phyloP scores from a whole-genome alignment of 306 rosid species.

The Corylus heterophylla region DNA sequence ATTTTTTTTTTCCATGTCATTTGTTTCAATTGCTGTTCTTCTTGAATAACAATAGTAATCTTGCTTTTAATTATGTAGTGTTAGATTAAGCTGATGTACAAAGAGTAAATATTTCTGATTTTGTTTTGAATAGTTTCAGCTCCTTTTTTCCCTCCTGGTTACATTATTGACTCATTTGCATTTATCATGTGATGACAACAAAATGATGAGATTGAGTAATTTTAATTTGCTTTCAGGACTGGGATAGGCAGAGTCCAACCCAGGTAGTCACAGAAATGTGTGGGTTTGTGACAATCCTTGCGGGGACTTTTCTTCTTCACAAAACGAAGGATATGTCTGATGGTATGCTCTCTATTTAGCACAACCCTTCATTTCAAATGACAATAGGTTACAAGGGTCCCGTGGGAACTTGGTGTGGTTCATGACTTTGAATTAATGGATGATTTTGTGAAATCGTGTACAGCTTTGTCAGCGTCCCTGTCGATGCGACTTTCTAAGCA shows the following conservation, averaged over 20 bases:
- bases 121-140: background rate
- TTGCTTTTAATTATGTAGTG: background rate
- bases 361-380: background rate
- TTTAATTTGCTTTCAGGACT: slow-evolving; percentile 66
- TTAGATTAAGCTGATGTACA: background rate
- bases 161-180: background rate
- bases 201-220: slow-evolving; percentile 4
- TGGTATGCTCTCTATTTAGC: slow-evolving; percentile 51
- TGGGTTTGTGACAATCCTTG: slow-evolving; percentile 98
- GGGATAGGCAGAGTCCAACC: slow-evolving; percentile 99
- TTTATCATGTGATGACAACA: slow-evolving; percentile 21
- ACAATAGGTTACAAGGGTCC: background rate
- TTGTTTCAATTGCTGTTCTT: background rate
- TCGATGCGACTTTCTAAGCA: slow-evolving; percentile 68
- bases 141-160: slow-evolving; percentile 11
- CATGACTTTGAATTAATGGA: background rate
- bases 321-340: slow-evolving; percentile 96
- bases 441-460: background rate
- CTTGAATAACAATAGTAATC: background rate
- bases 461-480: slow-evolving; percentile 51
- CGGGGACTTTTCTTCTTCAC: slow-evolving; percentile 99
- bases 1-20: background rate
- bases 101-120: background rate
- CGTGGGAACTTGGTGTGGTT: background rate
- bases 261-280: slow-evolving; percentile 96